Conservation (phyloP, 140 eudicot genomes). For the Ambrosia hybrid region DNA sequence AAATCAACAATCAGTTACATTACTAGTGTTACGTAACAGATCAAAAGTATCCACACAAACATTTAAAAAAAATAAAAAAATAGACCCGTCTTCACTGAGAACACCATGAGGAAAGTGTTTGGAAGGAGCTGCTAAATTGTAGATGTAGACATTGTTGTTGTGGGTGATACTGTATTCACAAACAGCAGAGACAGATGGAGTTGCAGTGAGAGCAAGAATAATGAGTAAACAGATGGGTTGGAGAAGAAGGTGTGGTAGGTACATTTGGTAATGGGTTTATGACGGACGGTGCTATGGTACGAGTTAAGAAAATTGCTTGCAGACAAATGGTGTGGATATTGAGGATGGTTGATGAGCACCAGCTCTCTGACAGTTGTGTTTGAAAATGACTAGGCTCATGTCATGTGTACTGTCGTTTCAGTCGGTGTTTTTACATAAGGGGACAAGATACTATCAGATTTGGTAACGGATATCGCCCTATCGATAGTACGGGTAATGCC, state of each 20-base stretch:
- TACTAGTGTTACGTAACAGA: neutral
- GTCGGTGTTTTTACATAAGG: neutral
- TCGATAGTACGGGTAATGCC: too few relatives aligned
- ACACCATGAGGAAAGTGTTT: constrained; percentile 64
- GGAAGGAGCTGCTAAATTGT: constrained; percentile 50
- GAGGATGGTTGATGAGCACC: neutral
- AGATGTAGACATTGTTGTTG: constrained; percentile 55
- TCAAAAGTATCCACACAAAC: neutral
- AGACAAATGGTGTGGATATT: constrained; percentile 7
- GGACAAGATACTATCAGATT: too few relatives aligned
- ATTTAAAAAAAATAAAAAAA: neutral
- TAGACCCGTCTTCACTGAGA: constrained; percentile 85
- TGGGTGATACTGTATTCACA: constrained; percentile 51
- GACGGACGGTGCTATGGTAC: neutral
- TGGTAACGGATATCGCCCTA: too few relatives aligned
- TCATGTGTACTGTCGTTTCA: neutral
- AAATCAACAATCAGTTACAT: too few relatives aligned
- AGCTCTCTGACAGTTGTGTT: constrained; percentile 7
- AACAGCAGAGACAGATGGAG: constrained; percentile 25
- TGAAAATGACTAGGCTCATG: neutral
- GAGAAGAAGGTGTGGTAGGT: constrained; percentile 13
- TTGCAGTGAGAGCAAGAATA: neutral
- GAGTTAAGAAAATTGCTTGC: neutral
- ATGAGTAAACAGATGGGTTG: constrained; percentile 19
- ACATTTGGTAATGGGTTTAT: neutral